Evolutionary conservation across 2,329 filamentous ascomycete species (phyloP).

Genomic region (Nothophoma quercina): DNA sequence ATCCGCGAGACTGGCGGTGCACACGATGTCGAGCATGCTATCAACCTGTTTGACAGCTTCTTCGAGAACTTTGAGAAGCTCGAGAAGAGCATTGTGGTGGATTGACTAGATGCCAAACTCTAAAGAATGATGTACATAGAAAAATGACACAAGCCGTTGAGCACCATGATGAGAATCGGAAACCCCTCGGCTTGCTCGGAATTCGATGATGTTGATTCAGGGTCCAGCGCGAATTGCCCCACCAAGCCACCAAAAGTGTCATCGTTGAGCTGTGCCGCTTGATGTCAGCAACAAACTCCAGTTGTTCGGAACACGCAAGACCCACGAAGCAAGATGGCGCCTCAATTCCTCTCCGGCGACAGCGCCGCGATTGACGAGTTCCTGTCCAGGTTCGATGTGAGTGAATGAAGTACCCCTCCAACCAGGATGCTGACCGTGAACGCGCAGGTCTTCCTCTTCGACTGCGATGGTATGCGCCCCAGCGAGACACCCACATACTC

Average conservation of each 20-base stretch:
- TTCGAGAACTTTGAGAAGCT: conserved; percentile 83
- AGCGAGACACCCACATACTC: not conserved
- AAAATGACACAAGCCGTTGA: conserved; percentile 7
- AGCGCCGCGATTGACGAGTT: conserved; percentile 79
- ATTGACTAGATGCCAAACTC: conserved; percentile 60
- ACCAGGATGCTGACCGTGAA: conserved; percentile 26
- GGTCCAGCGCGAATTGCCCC: conserved; percentile 40
- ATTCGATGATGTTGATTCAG: conserved; percentile 8
- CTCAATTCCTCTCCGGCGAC: conserved; percentile 79
- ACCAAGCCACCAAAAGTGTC: conserved; percentile 26
- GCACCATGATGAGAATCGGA: conserved; percentile 13
- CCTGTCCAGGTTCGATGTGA: conserved; percentile 88
- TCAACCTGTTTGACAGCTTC: conserved; percentile 87
- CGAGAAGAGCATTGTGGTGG: conserved; percentile 83
- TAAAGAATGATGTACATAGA: conserved; percentile 22
- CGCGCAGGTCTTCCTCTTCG: conserved; percentile 84
- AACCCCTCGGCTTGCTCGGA: conserved; percentile 15
- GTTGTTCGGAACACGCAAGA: not conserved
- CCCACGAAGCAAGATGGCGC: conserved; percentile 37
- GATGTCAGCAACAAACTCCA: not conserved
- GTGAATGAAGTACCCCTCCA: conserved; percentile 46
- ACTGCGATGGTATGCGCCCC: conserved; percentile 81
- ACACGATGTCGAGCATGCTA: conserved; percentile 84
- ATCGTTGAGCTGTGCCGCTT: not conserved
- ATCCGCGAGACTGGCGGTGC: conserved; percentile 92